Evolutionary conservation across 805 yeast genomes (phyloP).

Genomic region (Debaryomyces prosopidis): DNA sequence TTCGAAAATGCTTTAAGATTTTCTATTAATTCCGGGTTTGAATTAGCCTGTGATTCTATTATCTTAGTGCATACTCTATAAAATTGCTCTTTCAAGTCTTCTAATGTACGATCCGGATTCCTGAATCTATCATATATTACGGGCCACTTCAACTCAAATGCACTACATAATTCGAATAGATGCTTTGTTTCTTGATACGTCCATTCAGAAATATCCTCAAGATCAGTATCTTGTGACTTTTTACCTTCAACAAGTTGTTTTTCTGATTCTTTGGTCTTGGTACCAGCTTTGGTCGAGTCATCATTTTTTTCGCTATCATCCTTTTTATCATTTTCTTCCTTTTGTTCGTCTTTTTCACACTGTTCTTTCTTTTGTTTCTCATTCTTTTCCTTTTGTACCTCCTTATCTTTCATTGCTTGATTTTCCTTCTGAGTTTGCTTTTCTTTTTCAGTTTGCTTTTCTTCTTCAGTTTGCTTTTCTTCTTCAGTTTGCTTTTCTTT

Average conservation of each 20-base stretch:
- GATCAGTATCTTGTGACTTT: conserved; percentile 6
- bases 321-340: conserved; percentile 6
- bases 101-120: conserved; percentile 49
- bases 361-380: conserved; percentile 10
- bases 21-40: conserved; percentile 51
- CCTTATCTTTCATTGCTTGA: conserved; percentile 1
- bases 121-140: conserved; percentile 63
- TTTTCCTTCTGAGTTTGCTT: conserved; percentile 22
- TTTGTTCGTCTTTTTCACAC: conserved; percentile 11
- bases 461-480: conserved; percentile 4
- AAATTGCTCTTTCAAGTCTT: conserved; percentile 82
- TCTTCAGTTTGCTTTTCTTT: conserved; percentile 9
- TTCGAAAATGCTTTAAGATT: conserved; percentile 65
- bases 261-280: conserved; percentile 12
- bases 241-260: conserved; percentile 23
- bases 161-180: conserved; percentile 69
- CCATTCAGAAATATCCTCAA: conserved; percentile 51
- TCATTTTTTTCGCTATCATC: conserved; percentile 3
- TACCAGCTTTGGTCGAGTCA: conserved; percentile 16
- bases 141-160: conserved; percentile 65
- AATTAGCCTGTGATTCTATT: conserved; percentile 40
- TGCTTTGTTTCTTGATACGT: conserved; percentile 73
- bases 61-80: conserved; percentile 65
- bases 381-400: conserved; percentile 9
- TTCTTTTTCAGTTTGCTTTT: conserved; percentile 12